Evolutionary conservation across 768 basidiomycete genomes (phyloP), one percentile per base, ranked within the genome.

Genomic region (Boletus sp.): DNA sequence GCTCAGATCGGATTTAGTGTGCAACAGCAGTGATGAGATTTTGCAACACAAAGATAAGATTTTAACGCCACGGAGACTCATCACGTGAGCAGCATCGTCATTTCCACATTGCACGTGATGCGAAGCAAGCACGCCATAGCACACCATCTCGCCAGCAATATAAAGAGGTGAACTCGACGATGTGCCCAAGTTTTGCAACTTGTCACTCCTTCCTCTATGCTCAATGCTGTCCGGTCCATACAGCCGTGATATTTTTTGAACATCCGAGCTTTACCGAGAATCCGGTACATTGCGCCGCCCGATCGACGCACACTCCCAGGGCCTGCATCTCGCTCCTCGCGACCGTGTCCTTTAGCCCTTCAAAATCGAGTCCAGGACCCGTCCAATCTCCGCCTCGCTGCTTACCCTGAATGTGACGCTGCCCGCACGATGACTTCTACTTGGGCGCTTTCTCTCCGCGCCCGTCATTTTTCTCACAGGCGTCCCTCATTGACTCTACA

Each of bases 121-220:
- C 44, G 71, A 71, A 60, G 54, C 46, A 47, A 71, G 67, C 70
- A 73, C 70, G 70, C 65, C 62, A 71, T 69, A 53, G 58, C 56
- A 58, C 58, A 52, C 60, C 42, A 64, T 68, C 48, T 10, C n/a
- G 20, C 35, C 14, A 5, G 30, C 11, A 18, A 32, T 47, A 47
- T 47, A 47, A 47, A 47, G 20, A 30, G 24, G 24, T 24, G 24
- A 24, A 24, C 24, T 24, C 24, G 24, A 24, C 24, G 24, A 24
- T 24, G 24, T 24, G 24, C 24, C 24, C 24, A 24, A 24, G 24
- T 24, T 24, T 24, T 24, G 24, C 24, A 24, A 24, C 24, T 24
- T 24, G 24, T 24, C 24, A 24, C 24, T 3, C 24, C 24, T 3
- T 24, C 24, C 24, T 24, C 24, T 24, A 24, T 2, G 3, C 24